A percentile compares a stretch with the other conserved stretches of the same genome.
Conservation (phyloP, 106 monocot genomes). For the Dendrobium catenatum region DNA sequence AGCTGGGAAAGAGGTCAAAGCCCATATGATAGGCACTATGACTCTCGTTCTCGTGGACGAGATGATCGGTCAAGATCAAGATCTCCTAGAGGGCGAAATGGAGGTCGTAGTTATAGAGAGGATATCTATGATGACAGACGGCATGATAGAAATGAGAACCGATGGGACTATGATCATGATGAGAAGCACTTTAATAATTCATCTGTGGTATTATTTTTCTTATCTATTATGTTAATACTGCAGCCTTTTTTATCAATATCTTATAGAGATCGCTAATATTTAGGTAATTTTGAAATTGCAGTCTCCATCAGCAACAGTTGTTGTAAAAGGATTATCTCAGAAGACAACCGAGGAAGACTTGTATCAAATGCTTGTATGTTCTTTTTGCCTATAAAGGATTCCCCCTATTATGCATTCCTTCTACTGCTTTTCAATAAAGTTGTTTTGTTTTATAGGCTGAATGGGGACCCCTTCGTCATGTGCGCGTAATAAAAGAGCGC, state of each 20-base stretch:
- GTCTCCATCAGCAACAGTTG: slow-evolving; percentile 89
- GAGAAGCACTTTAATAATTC: slow-evolving; percentile 44
- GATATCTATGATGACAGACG: slow-evolving; percentile 72
- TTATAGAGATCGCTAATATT: not conserved
- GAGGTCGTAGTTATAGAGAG: slow-evolving; percentile 67
- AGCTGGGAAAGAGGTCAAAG: slow-evolving; percentile 73
- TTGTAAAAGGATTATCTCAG: slow-evolving; percentile 91
- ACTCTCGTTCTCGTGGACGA: slow-evolving; percentile 63
- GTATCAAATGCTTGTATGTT: slow-evolving; percentile 79
- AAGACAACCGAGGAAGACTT: slow-evolving; percentile 92
- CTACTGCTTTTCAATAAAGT: not conserved
- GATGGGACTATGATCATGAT: slow-evolving; percentile 63
- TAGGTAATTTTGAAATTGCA: slow-evolving; percentile 14
- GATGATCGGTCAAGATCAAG: slow-evolving; percentile 86
- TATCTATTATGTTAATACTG: slow-evolving; percentile 3
- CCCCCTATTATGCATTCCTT: not conserved
- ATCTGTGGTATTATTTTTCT: slow-evolving; percentile 36
- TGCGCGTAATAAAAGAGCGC: slow-evolving; percentile 91
- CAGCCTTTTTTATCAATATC: not conserved
- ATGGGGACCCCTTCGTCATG: slow-evolving; percentile 93
- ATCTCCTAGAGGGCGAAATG: slow-evolving; percentile 70
- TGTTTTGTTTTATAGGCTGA: slow-evolving; percentile 54
- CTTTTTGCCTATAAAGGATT: slow-evolving; percentile 2
- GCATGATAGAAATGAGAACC: slow-evolving; percentile 61
- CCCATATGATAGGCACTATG: slow-evolving; percentile 44